Conservation (phyloP, 352 stramenopile genomes). For the Pythium myriotylum region DNA sequence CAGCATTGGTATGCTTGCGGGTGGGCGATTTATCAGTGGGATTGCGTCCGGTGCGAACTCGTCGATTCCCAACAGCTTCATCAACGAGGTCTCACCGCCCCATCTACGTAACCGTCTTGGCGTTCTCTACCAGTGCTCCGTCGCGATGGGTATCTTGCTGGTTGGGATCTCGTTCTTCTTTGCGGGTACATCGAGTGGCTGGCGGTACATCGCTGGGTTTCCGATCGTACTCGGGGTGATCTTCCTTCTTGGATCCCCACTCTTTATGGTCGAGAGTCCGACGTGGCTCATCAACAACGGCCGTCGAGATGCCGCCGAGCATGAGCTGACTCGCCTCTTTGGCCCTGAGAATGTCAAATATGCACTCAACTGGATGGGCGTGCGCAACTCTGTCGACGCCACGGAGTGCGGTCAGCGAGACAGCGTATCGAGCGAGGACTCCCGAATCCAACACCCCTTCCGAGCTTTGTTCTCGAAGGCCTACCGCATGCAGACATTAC, state of each 20-base stretch:
- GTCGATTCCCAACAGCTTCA: slow-evolving; percentile 27
- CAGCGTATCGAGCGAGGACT: not conserved
- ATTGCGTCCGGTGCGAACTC: slow-evolving; percentile 46
- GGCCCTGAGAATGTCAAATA: slow-evolving; percentile 21
- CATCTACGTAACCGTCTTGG: slow-evolving; percentile 39
- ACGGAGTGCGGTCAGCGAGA: not conserved
- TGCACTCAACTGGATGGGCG: slow-evolving; percentile 28
- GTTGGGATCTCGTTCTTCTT: slow-evolving; percentile 57
- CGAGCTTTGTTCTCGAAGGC: slow-evolving; percentile 19
- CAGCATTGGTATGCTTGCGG: slow-evolving; percentile 34
- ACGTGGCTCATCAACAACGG: slow-evolving; percentile 39
- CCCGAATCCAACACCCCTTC: slow-evolving; percentile 1
- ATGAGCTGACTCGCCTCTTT: slow-evolving; percentile 30
- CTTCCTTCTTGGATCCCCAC: slow-evolving; percentile 38
- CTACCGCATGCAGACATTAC: slow-evolving; percentile 42
- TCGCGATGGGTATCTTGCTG: slow-evolving; percentile 48
- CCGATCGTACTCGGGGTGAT: slow-evolving; percentile 52
- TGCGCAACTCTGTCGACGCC: not conserved
- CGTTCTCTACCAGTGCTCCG: slow-evolving; percentile 41
- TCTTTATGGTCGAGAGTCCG: slow-evolving; percentile 34
- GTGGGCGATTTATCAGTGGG: slow-evolving; percentile 48
- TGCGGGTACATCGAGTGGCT: slow-evolving; percentile 44
- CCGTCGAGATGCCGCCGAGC: slow-evolving; percentile 20
- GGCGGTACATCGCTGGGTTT: slow-evolving; percentile 56
- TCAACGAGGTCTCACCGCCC: slow-evolving; percentile 35